Conservation (phyloP, 306 rosid genomes). For the Herpetospermum pedunculosum region DNA sequence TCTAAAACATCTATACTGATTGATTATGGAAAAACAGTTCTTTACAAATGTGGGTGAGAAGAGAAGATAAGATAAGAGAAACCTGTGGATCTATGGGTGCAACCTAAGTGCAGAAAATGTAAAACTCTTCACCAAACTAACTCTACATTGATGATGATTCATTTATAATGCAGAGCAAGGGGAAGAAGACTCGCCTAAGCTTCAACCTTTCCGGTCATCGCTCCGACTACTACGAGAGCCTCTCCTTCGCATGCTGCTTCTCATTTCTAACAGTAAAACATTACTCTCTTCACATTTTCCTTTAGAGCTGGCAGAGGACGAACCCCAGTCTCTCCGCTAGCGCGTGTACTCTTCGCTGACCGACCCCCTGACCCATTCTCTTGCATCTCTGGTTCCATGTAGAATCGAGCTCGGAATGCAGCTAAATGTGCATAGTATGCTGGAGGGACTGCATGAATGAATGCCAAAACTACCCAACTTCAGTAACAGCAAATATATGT, state of each 20-base stretch:
- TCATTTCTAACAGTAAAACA: slow-evolving; percentile 66
- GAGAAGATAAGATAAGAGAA: too few relatives aligned
- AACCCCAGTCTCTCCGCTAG: slow-evolving; percentile 50
- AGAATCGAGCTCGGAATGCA: slow-evolving; percentile 90
- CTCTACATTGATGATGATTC: slow-evolving; percentile 4
- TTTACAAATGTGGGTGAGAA: slow-evolving; percentile 17
- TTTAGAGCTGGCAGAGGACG: slow-evolving; percentile 89
- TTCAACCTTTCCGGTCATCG: neutral
- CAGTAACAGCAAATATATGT: neutral
- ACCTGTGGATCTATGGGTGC: slow-evolving; percentile 15
- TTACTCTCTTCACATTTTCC: slow-evolving; percentile 94
- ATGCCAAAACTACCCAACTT: slow-evolving; percentile 3
- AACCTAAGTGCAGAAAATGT: neutral
- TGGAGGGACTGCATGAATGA: slow-evolving; percentile 64
- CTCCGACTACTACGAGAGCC: neutral
- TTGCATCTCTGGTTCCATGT: slow-evolving; percentile 78
- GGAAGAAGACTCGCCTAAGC: neutral
- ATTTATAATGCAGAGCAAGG: neutral
- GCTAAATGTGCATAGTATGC: slow-evolving; percentile 94
- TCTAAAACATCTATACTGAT: slow-evolving; percentile 7
- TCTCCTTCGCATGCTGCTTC: neutral
- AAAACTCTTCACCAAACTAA: slow-evolving; percentile 1
- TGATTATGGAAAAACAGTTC: slow-evolving; percentile 2
- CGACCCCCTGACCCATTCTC: slow-evolving; percentile 54
- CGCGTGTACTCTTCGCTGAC: slow-evolving; percentile 31